Conservation (phyloP, 1,139 yeast species). For the Casaregolazyma lundiana region DNA sequence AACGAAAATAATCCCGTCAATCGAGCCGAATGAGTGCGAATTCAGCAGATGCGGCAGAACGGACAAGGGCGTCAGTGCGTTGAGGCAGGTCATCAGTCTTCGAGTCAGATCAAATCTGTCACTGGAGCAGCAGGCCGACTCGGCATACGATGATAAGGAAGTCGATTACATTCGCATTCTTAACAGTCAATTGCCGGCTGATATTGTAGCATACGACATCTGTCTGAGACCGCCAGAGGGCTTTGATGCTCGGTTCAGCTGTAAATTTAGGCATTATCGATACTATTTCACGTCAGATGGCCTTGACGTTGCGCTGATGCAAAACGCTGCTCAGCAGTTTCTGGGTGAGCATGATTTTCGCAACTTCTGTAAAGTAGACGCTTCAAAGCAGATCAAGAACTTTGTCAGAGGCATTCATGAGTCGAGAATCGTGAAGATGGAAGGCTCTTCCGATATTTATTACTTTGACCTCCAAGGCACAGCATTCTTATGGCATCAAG, state of each 20-base stretch:
- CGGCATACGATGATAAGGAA: slow-evolving; percentile 58
- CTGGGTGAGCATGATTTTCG: slow-evolving; percentile 86
- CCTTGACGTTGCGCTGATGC: slow-evolving; percentile 64
- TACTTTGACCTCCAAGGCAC: slow-evolving; percentile 79
- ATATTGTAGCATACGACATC: slow-evolving; percentile 75
- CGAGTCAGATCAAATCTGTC: slow-evolving; percentile 65
- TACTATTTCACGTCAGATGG: slow-evolving; percentile 58
- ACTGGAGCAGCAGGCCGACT: slow-evolving; percentile 52
- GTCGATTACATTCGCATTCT: slow-evolving; percentile 70
- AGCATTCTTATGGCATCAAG: slow-evolving; percentile 98
- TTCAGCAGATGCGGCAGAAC: slow-evolving; percentile 96
- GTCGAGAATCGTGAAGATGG: slow-evolving; percentile 23
- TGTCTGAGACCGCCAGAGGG: slow-evolving; percentile 75
- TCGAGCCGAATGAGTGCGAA: slow-evolving; percentile 54
- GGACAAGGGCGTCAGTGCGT: slow-evolving; percentile 94
- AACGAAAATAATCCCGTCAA: slow-evolving; percentile 60
- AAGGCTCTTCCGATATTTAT: slow-evolving; percentile 33
- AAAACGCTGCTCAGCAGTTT: slow-evolving; percentile 58
- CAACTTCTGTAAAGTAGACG: slow-evolving; percentile 91
- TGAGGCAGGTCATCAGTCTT: slow-evolving; percentile 88
- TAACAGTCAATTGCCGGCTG: slow-evolving; percentile 74
- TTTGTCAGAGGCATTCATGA: slow-evolving; percentile 52
- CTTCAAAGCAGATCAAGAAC: slow-evolving; percentile 84
- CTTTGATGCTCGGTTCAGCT: slow-evolving; percentile 92
- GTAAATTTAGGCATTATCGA: slow-evolving; percentile 75